These are phyloP conservation scores for Hevea brasiliensis DNA, from an alignment of 345 rosid genomes.

Conservation along the genomic window DNA sequence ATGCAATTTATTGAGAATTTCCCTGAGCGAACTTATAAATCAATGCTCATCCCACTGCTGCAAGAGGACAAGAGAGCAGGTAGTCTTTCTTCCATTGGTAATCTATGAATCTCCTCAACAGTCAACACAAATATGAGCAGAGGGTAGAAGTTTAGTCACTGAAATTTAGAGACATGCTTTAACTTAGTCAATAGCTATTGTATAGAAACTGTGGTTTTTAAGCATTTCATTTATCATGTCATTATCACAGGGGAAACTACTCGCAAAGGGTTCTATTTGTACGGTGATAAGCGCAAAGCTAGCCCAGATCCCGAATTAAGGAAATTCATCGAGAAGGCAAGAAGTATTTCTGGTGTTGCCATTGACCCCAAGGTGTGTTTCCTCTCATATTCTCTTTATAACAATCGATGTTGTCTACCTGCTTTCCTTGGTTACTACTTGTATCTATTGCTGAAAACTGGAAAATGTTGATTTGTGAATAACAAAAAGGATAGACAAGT, in stretches of 20 bases:
- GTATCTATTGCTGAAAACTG: background rate
- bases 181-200: background rate
- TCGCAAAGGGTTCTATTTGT: slow-evolving; percentile 78
- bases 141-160: background rate
- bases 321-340: slow-evolving; percentile 77
- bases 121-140: background rate
- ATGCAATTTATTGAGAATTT: slow-evolving; percentile 75
- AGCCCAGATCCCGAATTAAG: slow-evolving; percentile 82
- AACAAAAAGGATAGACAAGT: too few relatives aligned
- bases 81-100: slow-evolving; percentile 20
- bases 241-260: slow-evolving; percentile 68
- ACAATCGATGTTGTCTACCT: background rate
- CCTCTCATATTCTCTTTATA: background rate
- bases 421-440: slow-evolving; percentile 8
- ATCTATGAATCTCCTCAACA: background rate
- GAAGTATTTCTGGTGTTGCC: slow-evolving; percentile 66
- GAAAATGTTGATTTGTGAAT: slow-evolving; percentile 1
- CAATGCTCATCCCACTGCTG: slow-evolving; percentile 80
- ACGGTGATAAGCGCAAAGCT: slow-evolving; percentile 77
- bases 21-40: slow-evolving; percentile 78
- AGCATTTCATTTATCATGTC: background rate
- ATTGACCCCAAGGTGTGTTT: slow-evolving; percentile 67
- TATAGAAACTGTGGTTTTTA: slow-evolving; percentile 6
- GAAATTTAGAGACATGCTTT: background rate
- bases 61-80: slow-evolving; percentile 96